A percentile compares a stretch with the other conserved stretches of the same genome.
These are phyloP conservation scores for Colletotrichum sp. DNA, from an alignment of 2,329 filamentous ascomycete species.

Conservation along the genomic window DNA sequence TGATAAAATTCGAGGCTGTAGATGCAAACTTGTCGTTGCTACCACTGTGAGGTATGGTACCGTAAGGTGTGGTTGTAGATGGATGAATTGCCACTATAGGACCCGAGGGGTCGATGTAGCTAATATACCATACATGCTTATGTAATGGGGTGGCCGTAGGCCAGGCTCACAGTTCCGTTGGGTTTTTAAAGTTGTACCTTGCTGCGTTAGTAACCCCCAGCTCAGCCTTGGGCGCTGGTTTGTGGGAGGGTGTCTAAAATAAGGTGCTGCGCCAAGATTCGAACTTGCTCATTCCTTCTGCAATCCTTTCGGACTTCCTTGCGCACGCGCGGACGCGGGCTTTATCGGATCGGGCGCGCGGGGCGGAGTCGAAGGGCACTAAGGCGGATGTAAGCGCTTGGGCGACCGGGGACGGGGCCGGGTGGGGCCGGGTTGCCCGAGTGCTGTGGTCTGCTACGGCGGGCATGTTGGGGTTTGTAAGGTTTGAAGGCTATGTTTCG, in stretches of 20 bases:
- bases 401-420: not conserved
- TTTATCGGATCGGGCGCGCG: not conserved
- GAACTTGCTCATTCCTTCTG: not conserved
- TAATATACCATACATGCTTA: too few species aligned
- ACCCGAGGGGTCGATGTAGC: too few species aligned
- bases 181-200: not conserved
- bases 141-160: too few species aligned
- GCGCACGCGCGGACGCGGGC: not conserved
- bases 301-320: not conserved
- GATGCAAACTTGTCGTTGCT: too few species aligned
- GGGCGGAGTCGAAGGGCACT: not conserved
- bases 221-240: not conserved
- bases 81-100: too few species aligned
- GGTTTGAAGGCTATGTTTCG: not conserved
- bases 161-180: not conserved
- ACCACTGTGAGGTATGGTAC: too few species aligned
- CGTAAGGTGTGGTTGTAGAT: too few species aligned
- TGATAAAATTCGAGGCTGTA: too few species aligned
- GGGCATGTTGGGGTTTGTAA: not conserved
- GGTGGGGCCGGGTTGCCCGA: not conserved
- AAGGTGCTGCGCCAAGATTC: not conserved
- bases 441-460: not conserved
- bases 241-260: not conserved
- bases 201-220: not conserved
- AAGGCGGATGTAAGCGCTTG: not conserved